phyloP scores from a whole-genome alignment of 1,284 basidiomycete genomes.

The Neolentinus lepideus region DNA sequence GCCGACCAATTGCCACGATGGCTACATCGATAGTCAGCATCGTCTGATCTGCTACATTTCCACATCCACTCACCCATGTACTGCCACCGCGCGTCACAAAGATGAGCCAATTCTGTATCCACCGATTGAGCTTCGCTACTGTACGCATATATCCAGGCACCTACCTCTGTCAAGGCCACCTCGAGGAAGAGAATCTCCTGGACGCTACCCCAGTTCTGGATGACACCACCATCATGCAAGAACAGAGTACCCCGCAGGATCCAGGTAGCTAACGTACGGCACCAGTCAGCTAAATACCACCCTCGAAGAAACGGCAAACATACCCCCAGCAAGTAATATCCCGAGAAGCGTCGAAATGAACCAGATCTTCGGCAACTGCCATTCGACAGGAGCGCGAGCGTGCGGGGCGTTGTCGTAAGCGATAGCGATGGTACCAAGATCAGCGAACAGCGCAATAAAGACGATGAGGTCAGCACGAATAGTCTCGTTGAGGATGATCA shows the following conservation, averaged over 20 bases:
- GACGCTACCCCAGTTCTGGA: slow-evolving; percentile 41
- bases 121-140: neutral
- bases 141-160: neutral
- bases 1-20: slow-evolving; percentile 38
- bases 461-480: slow-evolving; percentile 49
- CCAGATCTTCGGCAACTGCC: slow-evolving; percentile 52
- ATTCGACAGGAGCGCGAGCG: slow-evolving; percentile 42
- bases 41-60: neutral
- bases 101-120: slow-evolving; percentile 35
- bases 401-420: slow-evolving; percentile 44
- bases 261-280: slow-evolving; percentile 36
- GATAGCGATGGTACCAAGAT: slow-evolving; percentile 40
- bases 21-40: slow-evolving; percentile 15
- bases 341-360: slow-evolving; percentile 39
- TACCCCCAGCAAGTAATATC: slow-evolving; percentile 8
- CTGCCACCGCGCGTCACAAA: slow-evolving; percentile 30
- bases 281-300: slow-evolving; percentile 23
- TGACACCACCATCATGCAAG: slow-evolving; percentile 35
- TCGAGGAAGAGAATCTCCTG: slow-evolving; percentile 48
- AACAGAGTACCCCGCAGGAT: slow-evolving; percentile 43
- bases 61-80: slow-evolving; percentile 5
- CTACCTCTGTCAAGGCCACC: slow-evolving; percentile 42
- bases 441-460: slow-evolving; percentile 50
- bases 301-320: neutral
- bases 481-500: slow-evolving; percentile 43